A percentile compares a stretch with the other conserved stretches of the same genome.
These are phyloP conservation scores for Eimeria tenella DNA, from an alignment of 169 alveolate genomes.

Conservation along the genomic window DNA sequence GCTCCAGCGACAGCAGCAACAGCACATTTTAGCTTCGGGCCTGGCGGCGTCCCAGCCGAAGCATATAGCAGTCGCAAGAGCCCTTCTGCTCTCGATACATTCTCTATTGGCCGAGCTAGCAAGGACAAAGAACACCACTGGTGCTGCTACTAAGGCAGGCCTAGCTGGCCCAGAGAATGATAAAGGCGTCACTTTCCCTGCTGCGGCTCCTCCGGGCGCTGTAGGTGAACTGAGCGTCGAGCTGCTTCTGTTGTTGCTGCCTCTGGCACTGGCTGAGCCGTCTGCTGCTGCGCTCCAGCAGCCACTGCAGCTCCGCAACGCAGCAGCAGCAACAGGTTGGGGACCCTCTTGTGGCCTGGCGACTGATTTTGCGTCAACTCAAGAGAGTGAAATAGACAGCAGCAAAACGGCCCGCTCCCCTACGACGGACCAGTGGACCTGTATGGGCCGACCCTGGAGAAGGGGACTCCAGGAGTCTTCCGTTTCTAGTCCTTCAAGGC, in stretches of 20 bases:
- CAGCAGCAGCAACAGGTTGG: constrained; percentile 37
- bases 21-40: constrained; percentile 29
- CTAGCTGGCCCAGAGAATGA: background rate
- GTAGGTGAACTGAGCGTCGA: constrained; percentile 45
- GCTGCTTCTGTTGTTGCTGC: constrained; percentile 55
- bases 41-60: constrained; percentile 53
- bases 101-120: constrained; percentile 25
- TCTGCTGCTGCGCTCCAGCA: constrained; percentile 1
- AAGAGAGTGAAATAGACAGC: constrained; percentile 43
- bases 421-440: too few species aligned
- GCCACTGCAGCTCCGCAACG: constrained; percentile 29
- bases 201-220: constrained; percentile 23
- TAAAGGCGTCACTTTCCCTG: background rate
- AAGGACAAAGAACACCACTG: background rate
- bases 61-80: constrained; percentile 15
- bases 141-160: background rate
- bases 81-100: constrained; percentile 34
- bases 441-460: constrained; percentile 22
- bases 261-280: constrained; percentile 36
- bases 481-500: background rate
- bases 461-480: background rate
- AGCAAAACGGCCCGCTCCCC: constrained; percentile 23
- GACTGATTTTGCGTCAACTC: constrained; percentile 55
- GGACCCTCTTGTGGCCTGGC: constrained; percentile 22
- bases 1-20: constrained; percentile 67